Base-by-base conservation (phyloP, 345 rosid genomes). In the Eutrema japonicum region DNA sequence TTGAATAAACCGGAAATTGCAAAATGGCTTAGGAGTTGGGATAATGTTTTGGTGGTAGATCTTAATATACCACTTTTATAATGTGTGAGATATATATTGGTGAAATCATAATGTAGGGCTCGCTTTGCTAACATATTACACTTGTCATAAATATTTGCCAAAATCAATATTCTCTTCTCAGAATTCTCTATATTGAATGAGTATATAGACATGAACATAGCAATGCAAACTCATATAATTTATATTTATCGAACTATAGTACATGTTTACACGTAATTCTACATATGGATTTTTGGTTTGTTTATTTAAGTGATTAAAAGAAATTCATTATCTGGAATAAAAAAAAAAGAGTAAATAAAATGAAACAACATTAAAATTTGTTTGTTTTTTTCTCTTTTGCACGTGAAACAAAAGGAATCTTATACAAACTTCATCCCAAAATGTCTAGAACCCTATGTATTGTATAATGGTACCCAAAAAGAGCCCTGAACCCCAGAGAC, bases 391-490 rank as follows among this genome's bases (percentile, higher is more conserved):
- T 5, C 22, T 60, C 52, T 36, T 61, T 53, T 32, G 65, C 59
- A 53, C 52, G 75, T 70, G 75, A 63, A 70, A 63, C 66, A 47
- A 76, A 54, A 70, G 66, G 32, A 76, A 70, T 16, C 59, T 29
- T 46, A 63, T 32, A 69, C 79, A 63, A 55, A 70, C 65, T 9
- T 69, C 79, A 70, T 70, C 71, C 33, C 75, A 76, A 63, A 55
- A 63, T 43, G 52, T 49, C 75, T 76, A 76, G 75, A 76, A 55
- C 64, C 64, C 74, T 68, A 68, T 53, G n/a, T n/a, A 33, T 13
- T 45, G 45, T 56, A 47, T 48, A 13, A 18, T 35, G 48, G 27
- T 48, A 75, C 16, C 36, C 30, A 76, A 62, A 69, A 69, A 69
- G 79, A 76, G 75, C 46, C 45, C 37, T 69, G 59, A 14, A 54